A percentile compares a stretch with the other conserved stretches of the same genome.
Evolutionary conservation across 192 early-diverging fungal species (phyloP).

Genomic region (Endogone sp.): DNA sequence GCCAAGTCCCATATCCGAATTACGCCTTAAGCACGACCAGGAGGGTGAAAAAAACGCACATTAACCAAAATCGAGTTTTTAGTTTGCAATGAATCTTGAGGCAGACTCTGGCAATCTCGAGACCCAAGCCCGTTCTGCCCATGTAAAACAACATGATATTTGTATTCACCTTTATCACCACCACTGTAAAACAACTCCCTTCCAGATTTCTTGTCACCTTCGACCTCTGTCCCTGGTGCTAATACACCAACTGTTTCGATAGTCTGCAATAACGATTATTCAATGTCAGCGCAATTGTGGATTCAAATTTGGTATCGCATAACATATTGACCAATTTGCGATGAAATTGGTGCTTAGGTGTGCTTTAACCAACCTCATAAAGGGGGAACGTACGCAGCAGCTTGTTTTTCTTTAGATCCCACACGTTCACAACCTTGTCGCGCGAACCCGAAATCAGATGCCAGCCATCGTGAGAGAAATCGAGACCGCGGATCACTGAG

Average conservation of each 20-base stretch:
- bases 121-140: slow-evolving; percentile 10
- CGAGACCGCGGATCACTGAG: slow-evolving; percentile 87
- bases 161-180: slow-evolving; percentile 72
- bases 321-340: background rate
- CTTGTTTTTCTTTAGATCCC: slow-evolving; percentile 66
- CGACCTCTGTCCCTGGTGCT: slow-evolving; percentile 29
- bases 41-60: background rate
- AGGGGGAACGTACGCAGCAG: slow-evolving; percentile 81
- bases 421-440: slow-evolving; percentile 89
- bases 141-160: no score
- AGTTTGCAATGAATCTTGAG: no score
- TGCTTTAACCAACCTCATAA: slow-evolving; percentile 53
- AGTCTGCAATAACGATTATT: slow-evolving; percentile 27
- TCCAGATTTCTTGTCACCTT: slow-evolving; percentile 26
- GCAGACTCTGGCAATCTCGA: background rate
- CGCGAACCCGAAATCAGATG: slow-evolving; percentile 80
- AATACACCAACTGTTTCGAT: slow-evolving; percentile 83
- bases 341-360: background rate
- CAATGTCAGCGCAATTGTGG: slow-evolving; percentile 13
- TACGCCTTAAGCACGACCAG: slow-evolving; percentile 23
- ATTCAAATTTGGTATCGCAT: background rate
- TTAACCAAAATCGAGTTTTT: background rate
- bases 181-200: slow-evolving; percentile 74
- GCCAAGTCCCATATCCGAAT: slow-evolving; percentile 87
- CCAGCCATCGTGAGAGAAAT: slow-evolving; percentile 66